phyloP scores from a whole-genome alignment of 2,329 filamentous ascomycete species.

The Ophiostoma triangulosporum region DNA sequence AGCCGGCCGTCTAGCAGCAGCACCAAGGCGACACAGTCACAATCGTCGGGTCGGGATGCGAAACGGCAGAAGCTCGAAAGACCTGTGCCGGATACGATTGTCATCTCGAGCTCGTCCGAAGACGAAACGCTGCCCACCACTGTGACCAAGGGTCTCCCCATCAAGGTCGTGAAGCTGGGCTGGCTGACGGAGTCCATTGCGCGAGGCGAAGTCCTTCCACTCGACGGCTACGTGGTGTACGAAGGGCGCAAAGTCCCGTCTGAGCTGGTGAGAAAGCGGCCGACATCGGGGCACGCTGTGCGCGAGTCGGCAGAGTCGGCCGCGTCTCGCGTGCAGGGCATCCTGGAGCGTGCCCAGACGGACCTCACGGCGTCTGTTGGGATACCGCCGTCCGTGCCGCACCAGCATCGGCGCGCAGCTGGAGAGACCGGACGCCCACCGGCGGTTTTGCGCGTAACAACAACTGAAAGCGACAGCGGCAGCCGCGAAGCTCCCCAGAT shows the following conservation, averaged over 20 bases:
- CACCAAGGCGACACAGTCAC: not conserved
- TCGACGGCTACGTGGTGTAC: constrained; percentile 40
- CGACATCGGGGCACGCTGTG: not conserved
- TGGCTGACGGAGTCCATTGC: constrained; percentile 45
- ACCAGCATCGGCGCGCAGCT: not conserved
- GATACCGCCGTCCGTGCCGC: not conserved
- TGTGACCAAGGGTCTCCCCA: constrained; percentile 1
- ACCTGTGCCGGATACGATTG: not conserved
- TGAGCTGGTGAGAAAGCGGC: not conserved
- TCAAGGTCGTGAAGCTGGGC: constrained; percentile 41
- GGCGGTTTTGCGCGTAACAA: not conserved
- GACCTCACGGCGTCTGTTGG: constrained; percentile 7
- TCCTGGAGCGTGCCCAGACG: constrained; percentile 21
- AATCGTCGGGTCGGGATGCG: constrained; percentile 9
- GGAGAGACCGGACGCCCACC: not conserved
- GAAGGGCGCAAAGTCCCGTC: constrained; percentile 23
- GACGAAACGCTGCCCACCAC: constrained; percentile 9
- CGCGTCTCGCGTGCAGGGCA: constrained; percentile 11
- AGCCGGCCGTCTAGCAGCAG: not conserved
- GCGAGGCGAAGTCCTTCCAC: constrained; percentile 29
- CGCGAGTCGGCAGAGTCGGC: constrained; percentile 24
- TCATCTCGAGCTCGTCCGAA: constrained; percentile 16
- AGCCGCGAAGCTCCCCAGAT: constrained; percentile 23
- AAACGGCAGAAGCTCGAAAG: constrained; percentile 6
- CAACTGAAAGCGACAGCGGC: not conserved